These are phyloP conservation scores for Clitoria ternatea DNA, from an alignment of 306 rosid species.

Conservation along the genomic window DNA sequence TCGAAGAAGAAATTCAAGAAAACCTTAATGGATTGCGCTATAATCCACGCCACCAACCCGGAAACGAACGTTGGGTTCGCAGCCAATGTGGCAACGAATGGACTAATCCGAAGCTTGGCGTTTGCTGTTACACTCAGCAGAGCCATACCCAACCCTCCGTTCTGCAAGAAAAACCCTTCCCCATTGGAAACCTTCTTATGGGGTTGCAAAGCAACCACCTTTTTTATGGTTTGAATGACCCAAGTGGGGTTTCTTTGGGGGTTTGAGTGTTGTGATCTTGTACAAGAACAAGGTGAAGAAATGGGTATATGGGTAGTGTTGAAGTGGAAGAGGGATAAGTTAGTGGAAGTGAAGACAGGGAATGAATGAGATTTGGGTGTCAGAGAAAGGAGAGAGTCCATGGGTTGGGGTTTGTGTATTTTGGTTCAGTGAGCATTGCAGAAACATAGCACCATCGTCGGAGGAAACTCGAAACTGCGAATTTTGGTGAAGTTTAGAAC, in stretches of 20 bases:
- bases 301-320: background rate
- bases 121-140: conserved; percentile 58
- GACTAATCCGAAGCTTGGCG: conserved; percentile 66
- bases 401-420: conserved; percentile 10
- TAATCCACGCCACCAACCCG: conserved; percentile 59
- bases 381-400: conserved; percentile 47
- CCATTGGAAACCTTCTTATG: conserved; percentile 24
- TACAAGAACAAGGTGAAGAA: conserved; percentile 9
- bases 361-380: conserved; percentile 24
- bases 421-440: conserved; percentile 55
- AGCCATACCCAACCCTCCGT: conserved; percentile 60
- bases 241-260: conserved; percentile 21
- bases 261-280: conserved; percentile 15
- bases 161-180: conserved; percentile 37
- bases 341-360: background rate
- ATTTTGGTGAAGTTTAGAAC: background rate
- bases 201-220: conserved; percentile 26
- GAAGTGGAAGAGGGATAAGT: conserved; percentile 21
- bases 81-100: conserved; percentile 67
- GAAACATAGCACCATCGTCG: background rate
- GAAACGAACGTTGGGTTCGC: conserved; percentile 85
- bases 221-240: conserved; percentile 31
- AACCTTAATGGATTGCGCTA: conserved; percentile 61
- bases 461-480: background rate
- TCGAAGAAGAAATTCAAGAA: conserved; percentile 66